Evolutionary conservation across 306 rosid genomes (phyloP).

Genomic region (Fragaria vesca): DNA sequence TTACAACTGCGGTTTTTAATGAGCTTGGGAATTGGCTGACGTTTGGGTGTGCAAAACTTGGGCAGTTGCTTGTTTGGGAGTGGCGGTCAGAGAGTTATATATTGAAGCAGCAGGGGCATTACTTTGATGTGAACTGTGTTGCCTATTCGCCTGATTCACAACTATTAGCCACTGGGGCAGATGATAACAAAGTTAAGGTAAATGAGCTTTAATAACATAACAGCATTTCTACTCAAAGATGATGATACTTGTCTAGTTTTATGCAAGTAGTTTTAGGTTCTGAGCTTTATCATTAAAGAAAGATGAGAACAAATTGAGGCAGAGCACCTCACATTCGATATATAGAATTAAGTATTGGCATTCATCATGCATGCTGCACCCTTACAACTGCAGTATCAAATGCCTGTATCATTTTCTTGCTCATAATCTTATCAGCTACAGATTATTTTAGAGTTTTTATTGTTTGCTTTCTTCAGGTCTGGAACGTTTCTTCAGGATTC

Average conservation of each 20-base stretch:
- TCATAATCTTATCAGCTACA: background rate
- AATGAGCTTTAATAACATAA: background rate
- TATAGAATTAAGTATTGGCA: background rate
- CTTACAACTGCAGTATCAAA: background rate
- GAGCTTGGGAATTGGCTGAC: slow-evolving; percentile 89
- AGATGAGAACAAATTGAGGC: background rate
- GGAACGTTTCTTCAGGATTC: slow-evolving; percentile 85
- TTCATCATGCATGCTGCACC: background rate
- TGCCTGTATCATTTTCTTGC: background rate
- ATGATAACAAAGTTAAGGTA: slow-evolving; percentile 99
- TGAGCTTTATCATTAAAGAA: background rate
- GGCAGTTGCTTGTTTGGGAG: slow-evolving; percentile 96
- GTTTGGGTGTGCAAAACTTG: slow-evolving; percentile 86
- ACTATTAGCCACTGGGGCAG: slow-evolving; percentile 91
- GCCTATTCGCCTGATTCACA: slow-evolving; percentile 87
- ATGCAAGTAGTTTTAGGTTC: background rate
- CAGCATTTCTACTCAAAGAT: background rate
- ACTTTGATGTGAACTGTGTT: slow-evolving; percentile 81
- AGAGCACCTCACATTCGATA: background rate
- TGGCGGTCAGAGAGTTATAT: slow-evolving; percentile 93
- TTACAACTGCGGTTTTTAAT: slow-evolving; percentile 74
- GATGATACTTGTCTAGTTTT: background rate
- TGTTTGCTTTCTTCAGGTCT: slow-evolving; percentile 61
- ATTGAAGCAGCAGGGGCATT: slow-evolving; percentile 98
- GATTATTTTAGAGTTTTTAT: slow-evolving; percentile 1